Evolutionary conservation across 139 green algal genomes (phyloP), one percentile per base, ranked within the genome.

Genomic region (Edaphochlamys debaryana): DNA sequence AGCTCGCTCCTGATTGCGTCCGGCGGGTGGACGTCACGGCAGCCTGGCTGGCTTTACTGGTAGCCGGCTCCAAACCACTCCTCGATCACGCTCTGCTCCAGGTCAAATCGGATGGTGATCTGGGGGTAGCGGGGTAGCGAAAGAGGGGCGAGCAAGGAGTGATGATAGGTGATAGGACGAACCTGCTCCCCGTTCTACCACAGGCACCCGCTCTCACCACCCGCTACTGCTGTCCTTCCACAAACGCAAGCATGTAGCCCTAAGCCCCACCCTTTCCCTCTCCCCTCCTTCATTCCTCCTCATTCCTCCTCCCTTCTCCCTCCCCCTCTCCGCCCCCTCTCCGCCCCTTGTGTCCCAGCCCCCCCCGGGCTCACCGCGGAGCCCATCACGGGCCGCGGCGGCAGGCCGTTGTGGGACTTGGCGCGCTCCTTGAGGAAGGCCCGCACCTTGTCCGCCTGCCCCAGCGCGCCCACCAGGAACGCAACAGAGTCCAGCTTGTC

Each of bases 51-150:
- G n/a, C n/a, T n/a, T 89, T n/a, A 92, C 36, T 90, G 76, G 71
- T 91, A 93, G 7, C 90, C 90, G 0, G 50, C 23, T 8, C 87
- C 86, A 85, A 93, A 93, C 79, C 87, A 93, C 73, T 92, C 87
- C 38, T 82, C 45, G 37, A 93, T 80, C 2, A 88, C 72, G 8
- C 58, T n/a, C 1, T 70, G 69, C 19, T 85, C 69, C 25, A 93
- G 30, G 27, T 90, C 81, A 32, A 93, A 84, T 4, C 79, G 80
- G 38, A 93, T 90, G 75, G 67, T 88, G 69, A 93, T 88, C 86
- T 90, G 80, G 60, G 27, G n/a, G n/a, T n/a, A n/a, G n/a, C n/a
- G n/a, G n/a, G n/a, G n/a, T n/a, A n/a, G n/a, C n/a, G n/a, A n/a
- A n/a, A n/a, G 11, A 54, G 29, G 22, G 9, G 13, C 69, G n/a